Percentiles rank a stretch among this genome's conserved stretches.
Conservation (phyloP, 306 rosid species). For the Pueraria montana region DNA sequence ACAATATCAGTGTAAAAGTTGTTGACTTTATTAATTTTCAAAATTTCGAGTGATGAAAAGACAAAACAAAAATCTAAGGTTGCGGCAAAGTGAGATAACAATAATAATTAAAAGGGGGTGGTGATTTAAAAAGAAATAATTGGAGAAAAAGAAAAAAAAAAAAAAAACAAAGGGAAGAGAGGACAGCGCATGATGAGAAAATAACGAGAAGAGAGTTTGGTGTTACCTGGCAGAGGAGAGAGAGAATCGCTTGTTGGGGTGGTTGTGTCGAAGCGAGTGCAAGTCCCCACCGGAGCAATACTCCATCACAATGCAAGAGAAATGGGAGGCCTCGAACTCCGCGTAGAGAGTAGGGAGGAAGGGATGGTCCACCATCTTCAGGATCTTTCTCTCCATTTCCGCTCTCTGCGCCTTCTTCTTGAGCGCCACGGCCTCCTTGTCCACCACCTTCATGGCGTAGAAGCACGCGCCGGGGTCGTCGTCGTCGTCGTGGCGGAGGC, state of each 20-base stretch:
- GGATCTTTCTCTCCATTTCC: conserved; percentile 91
- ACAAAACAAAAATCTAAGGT: too few species aligned
- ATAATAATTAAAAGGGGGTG: too few species aligned
- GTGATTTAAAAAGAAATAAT: too few species aligned
- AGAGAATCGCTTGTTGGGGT: conserved; percentile 79
- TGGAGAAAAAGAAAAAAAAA: not conserved
- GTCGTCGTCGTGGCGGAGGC: conserved; percentile 53
- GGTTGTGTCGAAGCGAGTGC: conserved; percentile 85
- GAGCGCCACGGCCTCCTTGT: conserved; percentile 79
- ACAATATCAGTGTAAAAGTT: too few species aligned
- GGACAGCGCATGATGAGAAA: not conserved
- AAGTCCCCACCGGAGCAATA: conserved; percentile 92
- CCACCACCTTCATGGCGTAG: conserved; percentile 98
- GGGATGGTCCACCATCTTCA: conserved; percentile 96
- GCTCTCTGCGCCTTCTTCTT: conserved; percentile 89
- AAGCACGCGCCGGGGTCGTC: conserved; percentile 41
- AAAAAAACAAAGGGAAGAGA: too few species aligned
- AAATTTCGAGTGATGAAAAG: too few species aligned
- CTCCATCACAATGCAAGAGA: conserved; percentile 98
- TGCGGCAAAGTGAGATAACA: too few species aligned
- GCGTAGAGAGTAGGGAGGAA: conserved; percentile 91
- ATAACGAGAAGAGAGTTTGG: not conserved
- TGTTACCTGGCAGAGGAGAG: conserved; percentile 82
- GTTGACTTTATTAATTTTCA: too few species aligned
- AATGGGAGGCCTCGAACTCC: conserved; percentile 92